A percentile compares a stretch with the other conserved stretches of the same genome.
Conservation (phyloP, 495 filamentous ascomycete genomes). For the Penicillium atrosanguineum region DNA sequence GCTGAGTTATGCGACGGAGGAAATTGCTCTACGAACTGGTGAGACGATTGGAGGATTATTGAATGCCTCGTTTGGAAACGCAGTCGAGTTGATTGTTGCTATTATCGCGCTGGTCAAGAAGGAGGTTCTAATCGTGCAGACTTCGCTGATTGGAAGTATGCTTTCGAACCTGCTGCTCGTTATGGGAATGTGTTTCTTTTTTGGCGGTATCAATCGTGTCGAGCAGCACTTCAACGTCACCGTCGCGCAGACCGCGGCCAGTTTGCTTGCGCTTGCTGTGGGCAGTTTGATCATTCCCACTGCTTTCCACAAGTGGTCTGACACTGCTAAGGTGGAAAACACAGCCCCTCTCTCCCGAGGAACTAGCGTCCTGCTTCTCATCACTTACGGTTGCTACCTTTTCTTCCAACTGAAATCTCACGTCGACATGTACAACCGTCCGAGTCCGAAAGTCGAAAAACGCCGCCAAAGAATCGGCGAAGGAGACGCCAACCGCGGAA, state of each 20-base stretch:
- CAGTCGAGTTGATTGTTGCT: slow-evolving; percentile 87
- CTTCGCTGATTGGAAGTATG: slow-evolving; percentile 87
- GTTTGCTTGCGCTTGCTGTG: slow-evolving; percentile 75
- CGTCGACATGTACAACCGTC: slow-evolving; percentile 66
- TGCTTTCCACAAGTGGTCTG: slow-evolving; percentile 65
- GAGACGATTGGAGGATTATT: slow-evolving; percentile 84
- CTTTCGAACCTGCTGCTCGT: slow-evolving; percentile 90
- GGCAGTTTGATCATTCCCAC: slow-evolving; percentile 84
- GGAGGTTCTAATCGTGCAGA: slow-evolving; percentile 85
- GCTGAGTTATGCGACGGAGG: slow-evolving; percentile 55
- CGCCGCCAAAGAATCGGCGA: slow-evolving; percentile 50
- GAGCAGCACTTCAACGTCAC: slow-evolving; percentile 91
- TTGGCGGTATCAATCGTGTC: slow-evolving; percentile 72
- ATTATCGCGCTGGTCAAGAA: slow-evolving; percentile 73
- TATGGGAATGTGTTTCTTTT: slow-evolving; percentile 91
- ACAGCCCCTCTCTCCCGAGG: slow-evolving; percentile 41
- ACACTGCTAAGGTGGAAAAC: slow-evolving; percentile 21
- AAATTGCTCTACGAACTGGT: slow-evolving; percentile 56
- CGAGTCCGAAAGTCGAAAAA: slow-evolving; percentile 66
- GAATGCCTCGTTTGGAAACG: slow-evolving; percentile 87
- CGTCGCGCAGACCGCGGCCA: slow-evolving; percentile 89
- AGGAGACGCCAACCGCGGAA: slow-evolving; percentile 56
- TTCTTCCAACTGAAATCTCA: slow-evolving; percentile 84
- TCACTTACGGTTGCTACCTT: slow-evolving; percentile 75
- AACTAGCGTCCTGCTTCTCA: slow-evolving; percentile 68